Conservation (phyloP, 495 filamentous ascomycete species). For the Choiromyces venosus region DNA sequence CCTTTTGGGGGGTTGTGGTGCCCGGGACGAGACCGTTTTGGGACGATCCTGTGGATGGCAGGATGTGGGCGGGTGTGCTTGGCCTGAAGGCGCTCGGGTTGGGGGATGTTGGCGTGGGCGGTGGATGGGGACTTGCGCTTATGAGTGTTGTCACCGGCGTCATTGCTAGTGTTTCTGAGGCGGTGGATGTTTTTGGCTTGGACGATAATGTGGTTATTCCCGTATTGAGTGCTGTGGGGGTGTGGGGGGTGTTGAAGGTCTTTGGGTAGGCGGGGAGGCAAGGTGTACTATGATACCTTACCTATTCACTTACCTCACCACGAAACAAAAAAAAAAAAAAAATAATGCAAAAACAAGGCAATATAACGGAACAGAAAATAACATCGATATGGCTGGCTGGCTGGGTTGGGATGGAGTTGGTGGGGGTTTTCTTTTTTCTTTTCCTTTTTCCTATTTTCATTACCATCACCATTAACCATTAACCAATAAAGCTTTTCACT, state of each 20-base stretch:
- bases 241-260: slow-evolving; percentile 88
- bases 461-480: no score
- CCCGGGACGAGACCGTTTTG: slow-evolving; percentile 61
- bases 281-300: slow-evolving; percentile 4
- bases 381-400: neutral
- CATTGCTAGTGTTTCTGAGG: slow-evolving; percentile 80
- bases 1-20: slow-evolving; percentile 83
- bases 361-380: neutral
- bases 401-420: neutral
- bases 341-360: slow-evolving; percentile 17
- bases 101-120: slow-evolving; percentile 50
- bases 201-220: slow-evolving; percentile 98
- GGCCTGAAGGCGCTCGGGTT: slow-evolving; percentile 37
- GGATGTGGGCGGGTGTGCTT: slow-evolving; percentile 45
- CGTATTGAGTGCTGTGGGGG: slow-evolving; percentile 77
- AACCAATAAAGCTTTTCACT: no score
- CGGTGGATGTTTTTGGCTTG: slow-evolving; percentile 82
- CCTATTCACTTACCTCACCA: slow-evolving; percentile 3
- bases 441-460: neutral
- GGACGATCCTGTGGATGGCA: slow-evolving; percentile 55
- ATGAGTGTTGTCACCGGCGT: slow-evolving; percentile 85
- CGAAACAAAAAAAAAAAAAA: slow-evolving; percentile 10
- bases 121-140: slow-evolving; percentile 68
- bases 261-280: slow-evolving; percentile 57
- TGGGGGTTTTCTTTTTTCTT: neutral